Evolutionary conservation across 495 filamentous ascomycete genomes (phyloP), one percentile per base, ranked within the genome.

Genomic region (Talaromyces stipitatus): DNA sequence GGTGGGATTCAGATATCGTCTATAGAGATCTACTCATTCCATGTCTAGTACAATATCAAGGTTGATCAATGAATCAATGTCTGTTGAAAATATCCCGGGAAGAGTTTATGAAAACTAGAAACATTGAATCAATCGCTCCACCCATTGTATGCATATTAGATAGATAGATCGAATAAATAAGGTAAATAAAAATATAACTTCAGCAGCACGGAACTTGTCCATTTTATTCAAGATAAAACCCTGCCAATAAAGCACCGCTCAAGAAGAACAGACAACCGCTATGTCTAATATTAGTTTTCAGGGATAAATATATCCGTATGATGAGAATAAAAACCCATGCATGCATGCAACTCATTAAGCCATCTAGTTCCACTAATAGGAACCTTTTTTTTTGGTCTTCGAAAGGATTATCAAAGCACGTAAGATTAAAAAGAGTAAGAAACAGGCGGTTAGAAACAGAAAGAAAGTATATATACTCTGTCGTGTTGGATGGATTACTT

Each of bases 1-100:
- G 3, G 61, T 69, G 2, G 78, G 78, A 1, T 82, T 82, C 57
- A 68, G 78, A 48, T 81, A 82, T 63, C 72, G 78, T 32, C 23
- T 61, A 38, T 63, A 62, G 59, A 36, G 50, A 46, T 18, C 16
- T 46, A 20, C n/a, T n/a, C n/a, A n/a, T n/a, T n/a, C n/a, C n/a
- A n/a, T n/a, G n/a, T n/a, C n/a, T n/a, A n/a, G n/a, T n/a, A n/a
- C n/a, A n/a, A n/a, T n/a, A n/a, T n/a, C n/a, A n/a, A n/a, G n/a
- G n/a, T n/a, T n/a, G n/a, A n/a, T n/a, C n/a, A n/a, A n/a, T n/a
- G n/a, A n/a, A n/a, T n/a, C n/a, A n/a, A n/a, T n/a, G n/a, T n/a
- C n/a, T n/a, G n/a, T n/a, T n/a, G n/a, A n/a, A n/a, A n/a, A n/a
- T n/a, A n/a, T n/a, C n/a, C n/a, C 4, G 4, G 18, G 2, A 16